These are phyloP conservation scores for Clonostachys chloroleuca DNA, from an alignment of 2,329 filamentous ascomycete genomes.

Conservation along the genomic window DNA sequence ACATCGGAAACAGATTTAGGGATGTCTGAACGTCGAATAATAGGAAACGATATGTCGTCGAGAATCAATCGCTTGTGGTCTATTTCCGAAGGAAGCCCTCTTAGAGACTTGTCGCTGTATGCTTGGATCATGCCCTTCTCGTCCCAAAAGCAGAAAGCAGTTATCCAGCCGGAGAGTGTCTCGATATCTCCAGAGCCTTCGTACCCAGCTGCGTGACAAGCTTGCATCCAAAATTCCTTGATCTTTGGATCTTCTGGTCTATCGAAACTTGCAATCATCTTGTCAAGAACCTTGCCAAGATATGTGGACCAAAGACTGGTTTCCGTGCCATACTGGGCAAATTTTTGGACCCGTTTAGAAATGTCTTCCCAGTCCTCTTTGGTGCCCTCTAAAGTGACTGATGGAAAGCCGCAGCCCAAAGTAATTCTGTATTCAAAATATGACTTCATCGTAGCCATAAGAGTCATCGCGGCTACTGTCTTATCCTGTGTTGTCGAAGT, in stretches of 20 bases:
- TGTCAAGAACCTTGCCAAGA: slow-evolving; percentile 22
- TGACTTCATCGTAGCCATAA: slow-evolving; percentile 46
- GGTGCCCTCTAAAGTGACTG: slow-evolving; percentile 44
- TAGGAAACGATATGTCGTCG: neutral
- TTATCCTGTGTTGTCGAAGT: slow-evolving; percentile 41
- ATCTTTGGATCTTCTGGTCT: slow-evolving; percentile 13
- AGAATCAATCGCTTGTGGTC: neutral
- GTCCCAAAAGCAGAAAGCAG: neutral
- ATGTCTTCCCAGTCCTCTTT: slow-evolving; percentile 34
- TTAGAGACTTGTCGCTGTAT: neutral
- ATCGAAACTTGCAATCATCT: slow-evolving; percentile 31
- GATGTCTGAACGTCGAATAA: neutral
- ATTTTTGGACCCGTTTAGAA: neutral
- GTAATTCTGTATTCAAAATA: slow-evolving; percentile 34
- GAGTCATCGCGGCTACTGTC: slow-evolving; percentile 34
- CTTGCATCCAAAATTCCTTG: slow-evolving; percentile 27
- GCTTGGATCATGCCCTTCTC: neutral
- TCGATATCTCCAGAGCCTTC: neutral
- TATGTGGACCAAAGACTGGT: neutral
- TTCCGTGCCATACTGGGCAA: neutral
- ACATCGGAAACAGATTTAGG: neutral
- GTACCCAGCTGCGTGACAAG: slow-evolving; percentile 1
- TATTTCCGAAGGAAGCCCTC: neutral
- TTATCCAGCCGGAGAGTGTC: slow-evolving; percentile 1
- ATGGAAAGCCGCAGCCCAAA: slow-evolving; percentile 41